Percentiles rank a stretch among this genome's conserved stretches.
These are phyloP conservation scores for Phlebopus sp. DNA, from an alignment of 1,284 basidiomycete species.

Conservation along the genomic window DNA sequence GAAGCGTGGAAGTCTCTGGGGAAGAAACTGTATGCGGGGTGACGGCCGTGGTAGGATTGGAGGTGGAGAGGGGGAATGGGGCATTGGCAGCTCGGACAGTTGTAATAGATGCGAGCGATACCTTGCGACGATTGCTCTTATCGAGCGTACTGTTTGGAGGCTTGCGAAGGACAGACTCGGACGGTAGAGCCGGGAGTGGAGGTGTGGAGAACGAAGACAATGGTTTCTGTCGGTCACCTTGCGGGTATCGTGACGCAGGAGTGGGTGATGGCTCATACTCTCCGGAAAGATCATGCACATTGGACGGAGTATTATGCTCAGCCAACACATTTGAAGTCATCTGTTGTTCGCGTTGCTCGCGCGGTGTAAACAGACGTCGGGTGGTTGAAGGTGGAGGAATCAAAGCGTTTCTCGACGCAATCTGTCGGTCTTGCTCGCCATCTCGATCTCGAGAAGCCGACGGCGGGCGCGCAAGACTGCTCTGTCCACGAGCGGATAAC, in stretches of 20 bases:
- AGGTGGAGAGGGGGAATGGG: constrained; percentile 45
- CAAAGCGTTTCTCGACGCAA: constrained; percentile 24
- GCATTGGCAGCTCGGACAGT: constrained; percentile 51
- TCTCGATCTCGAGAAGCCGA: constrained; percentile 29
- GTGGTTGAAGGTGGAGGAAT: constrained; percentile 30
- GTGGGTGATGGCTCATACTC: constrained; percentile 67
- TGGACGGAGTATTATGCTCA: constrained; percentile 22
- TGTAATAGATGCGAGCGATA: constrained; percentile 45
- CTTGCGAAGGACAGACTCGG: constrained; percentile 45
- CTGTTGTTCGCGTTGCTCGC: constrained; percentile 47
- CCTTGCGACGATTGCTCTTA: constrained; percentile 41
- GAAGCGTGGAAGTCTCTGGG: constrained; percentile 37
- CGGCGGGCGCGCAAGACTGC: constrained; percentile 28
- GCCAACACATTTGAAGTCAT: constrained; percentile 22
- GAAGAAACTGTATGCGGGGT: constrained; percentile 61
- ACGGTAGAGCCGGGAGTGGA: constrained; percentile 57
- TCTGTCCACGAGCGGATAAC: constrained; percentile 32
- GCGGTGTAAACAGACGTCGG: constrained; percentile 51
- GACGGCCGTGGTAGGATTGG: constrained; percentile 66
- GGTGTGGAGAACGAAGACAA: constrained; percentile 52
- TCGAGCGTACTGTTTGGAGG: constrained; percentile 27
- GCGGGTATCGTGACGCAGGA: constrained; percentile 45
- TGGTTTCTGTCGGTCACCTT: constrained; percentile 37
- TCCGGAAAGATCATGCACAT: constrained; percentile 41
- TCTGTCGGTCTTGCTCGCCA: constrained; percentile 34